Evolutionary conservation across 306 rosid genomes (phyloP).

Genomic region (Prinsepia uniflora): DNA sequence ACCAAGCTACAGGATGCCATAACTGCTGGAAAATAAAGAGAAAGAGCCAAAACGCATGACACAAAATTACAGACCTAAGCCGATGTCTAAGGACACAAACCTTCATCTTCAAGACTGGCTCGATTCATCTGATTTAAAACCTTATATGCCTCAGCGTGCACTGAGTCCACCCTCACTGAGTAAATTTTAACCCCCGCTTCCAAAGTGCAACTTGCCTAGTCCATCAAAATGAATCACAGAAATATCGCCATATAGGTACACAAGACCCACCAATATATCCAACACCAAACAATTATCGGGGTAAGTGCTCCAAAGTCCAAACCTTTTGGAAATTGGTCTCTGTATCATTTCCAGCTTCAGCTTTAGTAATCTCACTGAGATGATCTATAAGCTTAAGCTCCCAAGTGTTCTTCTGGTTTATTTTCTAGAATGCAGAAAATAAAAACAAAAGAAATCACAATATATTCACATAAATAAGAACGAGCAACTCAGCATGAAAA

Average conservation of each 20-base stretch:
- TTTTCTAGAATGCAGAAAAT: conserved; percentile 49
- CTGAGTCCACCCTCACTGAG: conserved; percentile 83
- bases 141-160: conserved; percentile 91
- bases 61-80: neutral
- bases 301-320: conserved; percentile 8
- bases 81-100: conserved; percentile 26
- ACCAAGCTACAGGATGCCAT: conserved; percentile 14
- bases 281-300: neutral
- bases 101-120: conserved; percentile 82
- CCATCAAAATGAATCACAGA: neutral
- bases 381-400: conserved; percentile 88
- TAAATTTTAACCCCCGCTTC: conserved; percentile 97
- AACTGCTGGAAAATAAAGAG: neutral
- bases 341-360: conserved; percentile 56
- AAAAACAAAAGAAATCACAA: neutral
- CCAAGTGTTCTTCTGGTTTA: conserved; percentile 95
- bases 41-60: neutral
- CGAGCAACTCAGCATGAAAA: neutral
- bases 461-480: neutral
- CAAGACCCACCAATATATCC: neutral
- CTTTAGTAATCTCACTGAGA: conserved; percentile 79
- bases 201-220: conserved; percentile 96
- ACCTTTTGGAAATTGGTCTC: conserved; percentile 92
- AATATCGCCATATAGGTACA: neutral
- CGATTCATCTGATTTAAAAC: conserved; percentile 90